Percentiles rank a stretch among this genome's conserved stretches.
phyloP scores from a whole-genome alignment of 805 yeast species.

The Danielozyma ontarioensis region DNA sequence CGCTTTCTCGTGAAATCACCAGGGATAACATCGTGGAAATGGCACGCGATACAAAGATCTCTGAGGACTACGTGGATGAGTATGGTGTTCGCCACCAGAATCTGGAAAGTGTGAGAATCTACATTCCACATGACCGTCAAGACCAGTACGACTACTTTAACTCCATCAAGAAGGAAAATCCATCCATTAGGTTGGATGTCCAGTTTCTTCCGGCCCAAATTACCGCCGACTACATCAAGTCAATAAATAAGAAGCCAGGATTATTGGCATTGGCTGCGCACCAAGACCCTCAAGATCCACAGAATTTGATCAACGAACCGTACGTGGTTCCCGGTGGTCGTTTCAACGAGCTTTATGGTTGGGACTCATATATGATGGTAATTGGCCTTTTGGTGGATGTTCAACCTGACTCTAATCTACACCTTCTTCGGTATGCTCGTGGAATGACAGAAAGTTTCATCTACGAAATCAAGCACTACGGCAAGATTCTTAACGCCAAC shows the following conservation, averaged over 20 bases:
- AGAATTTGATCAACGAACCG: constrained; percentile 60
- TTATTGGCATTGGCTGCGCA: constrained; percentile 74
- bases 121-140: constrained; percentile 62
- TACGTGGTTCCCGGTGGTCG: constrained; percentile 97
- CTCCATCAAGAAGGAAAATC: constrained; percentile 47
- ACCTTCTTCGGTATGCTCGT: constrained; percentile 62
- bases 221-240: constrained; percentile 71
- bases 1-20: constrained; percentile 67
- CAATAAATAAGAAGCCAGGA: constrained; percentile 81
- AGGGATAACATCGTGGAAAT: constrained; percentile 57
- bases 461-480: constrained; percentile 85
- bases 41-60: constrained; percentile 75
- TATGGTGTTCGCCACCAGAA: constrained; percentile 27
- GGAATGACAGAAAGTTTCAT: constrained; percentile 92
- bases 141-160: constrained; percentile 72
- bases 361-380: constrained; percentile 95
- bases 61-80: constrained; percentile 38
- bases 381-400: constrained; percentile 70
- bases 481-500: constrained; percentile 91
- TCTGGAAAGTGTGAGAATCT: constrained; percentile 66
- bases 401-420: constrained; percentile 18
- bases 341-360: constrained; percentile 93
- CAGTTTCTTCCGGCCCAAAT: constrained; percentile 70
- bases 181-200: constrained; percentile 61
- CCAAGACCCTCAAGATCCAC: constrained; percentile 49